Conservation (phyloP, 2,329 filamentous ascomycete genomes). For the Hypoxylon sp. region DNA sequence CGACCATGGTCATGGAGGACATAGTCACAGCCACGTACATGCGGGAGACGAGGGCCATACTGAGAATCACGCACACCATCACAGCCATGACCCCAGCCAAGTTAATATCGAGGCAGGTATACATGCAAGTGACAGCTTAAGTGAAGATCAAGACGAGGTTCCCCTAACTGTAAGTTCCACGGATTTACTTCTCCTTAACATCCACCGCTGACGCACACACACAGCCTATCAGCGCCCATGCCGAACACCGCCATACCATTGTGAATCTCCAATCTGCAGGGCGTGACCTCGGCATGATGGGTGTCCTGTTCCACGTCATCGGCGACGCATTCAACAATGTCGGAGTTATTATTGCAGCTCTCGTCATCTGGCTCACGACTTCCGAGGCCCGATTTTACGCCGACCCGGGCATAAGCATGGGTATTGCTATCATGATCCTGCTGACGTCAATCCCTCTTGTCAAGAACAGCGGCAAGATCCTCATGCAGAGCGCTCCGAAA, state of each 20-base stretch:
- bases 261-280: conserved; percentile 53
- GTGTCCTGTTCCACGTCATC: conserved; percentile 77
- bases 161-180: conserved; percentile 45
- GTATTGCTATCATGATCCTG: conserved; percentile 80
- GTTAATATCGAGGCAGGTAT: conserved; percentile 48
- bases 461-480: conserved; percentile 72
- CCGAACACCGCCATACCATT: conserved; percentile 63
- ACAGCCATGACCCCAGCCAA: conserved; percentile 46
- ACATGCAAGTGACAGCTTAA: conserved; percentile 39
- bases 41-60: conserved; percentile 15
- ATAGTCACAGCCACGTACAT: conserved; percentile 31
- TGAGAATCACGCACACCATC: conserved; percentile 45
- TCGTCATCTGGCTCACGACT: conserved; percentile 75
- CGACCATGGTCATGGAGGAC: conserved; percentile 48
- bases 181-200: neutral
- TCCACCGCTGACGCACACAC: conserved; percentile 11
- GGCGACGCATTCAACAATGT: conserved; percentile 83
- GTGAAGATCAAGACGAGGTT: conserved; percentile 42
- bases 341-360: conserved; percentile 77
- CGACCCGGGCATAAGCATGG: conserved; percentile 77
- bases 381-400: conserved; percentile 75
- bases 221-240: conserved; percentile 56
- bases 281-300: conserved; percentile 77
- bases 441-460: conserved; percentile 73
- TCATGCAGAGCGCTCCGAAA: conserved; percentile 74